Conservation (phyloP, 179 eudicot genomes). For the Gypsophila paniculata region DNA sequence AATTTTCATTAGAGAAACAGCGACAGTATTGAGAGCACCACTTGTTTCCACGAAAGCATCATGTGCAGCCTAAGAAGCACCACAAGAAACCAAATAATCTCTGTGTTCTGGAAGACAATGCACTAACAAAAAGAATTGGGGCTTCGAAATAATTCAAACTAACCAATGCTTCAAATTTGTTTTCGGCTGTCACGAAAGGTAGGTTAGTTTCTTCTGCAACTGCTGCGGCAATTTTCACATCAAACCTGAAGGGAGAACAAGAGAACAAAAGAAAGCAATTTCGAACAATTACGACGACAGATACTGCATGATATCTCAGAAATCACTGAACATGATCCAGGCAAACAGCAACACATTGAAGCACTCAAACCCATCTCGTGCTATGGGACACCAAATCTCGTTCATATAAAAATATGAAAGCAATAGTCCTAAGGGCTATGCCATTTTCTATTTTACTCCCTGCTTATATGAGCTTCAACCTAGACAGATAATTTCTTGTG, state of each 20-base stretch:
- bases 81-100: background rate
- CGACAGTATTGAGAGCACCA: constrained; percentile 85
- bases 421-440: background rate
- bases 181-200: constrained; percentile 97
- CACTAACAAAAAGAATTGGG: background rate
- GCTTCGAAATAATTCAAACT: constrained; percentile 21
- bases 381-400: background rate
- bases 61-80: constrained; percentile 77
- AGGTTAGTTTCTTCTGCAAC: constrained; percentile 90
- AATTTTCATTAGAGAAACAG: constrained; percentile 93
- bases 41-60: constrained; percentile 97
- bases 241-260: constrained; percentile 57
- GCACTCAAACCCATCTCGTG: background rate
- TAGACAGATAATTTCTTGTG: too few species aligned
- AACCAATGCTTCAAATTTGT: constrained; percentile 98
- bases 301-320: constrained; percentile 6
- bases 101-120: constrained; percentile 1
- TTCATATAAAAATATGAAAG: too few species aligned
- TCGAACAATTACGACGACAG: constrained; percentile 2
- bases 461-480: too few species aligned
- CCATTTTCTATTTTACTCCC: background rate
- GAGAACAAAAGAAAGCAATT: background rate
- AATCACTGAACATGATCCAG: background rate
- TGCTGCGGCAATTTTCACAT: constrained; percentile 90
- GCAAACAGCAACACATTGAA: background rate